A percentile compares a stretch with the other conserved stretches of the same genome.
phyloP scores from a whole-genome alignment of 305 asterid species.

The Solanum hybrid region DNA sequence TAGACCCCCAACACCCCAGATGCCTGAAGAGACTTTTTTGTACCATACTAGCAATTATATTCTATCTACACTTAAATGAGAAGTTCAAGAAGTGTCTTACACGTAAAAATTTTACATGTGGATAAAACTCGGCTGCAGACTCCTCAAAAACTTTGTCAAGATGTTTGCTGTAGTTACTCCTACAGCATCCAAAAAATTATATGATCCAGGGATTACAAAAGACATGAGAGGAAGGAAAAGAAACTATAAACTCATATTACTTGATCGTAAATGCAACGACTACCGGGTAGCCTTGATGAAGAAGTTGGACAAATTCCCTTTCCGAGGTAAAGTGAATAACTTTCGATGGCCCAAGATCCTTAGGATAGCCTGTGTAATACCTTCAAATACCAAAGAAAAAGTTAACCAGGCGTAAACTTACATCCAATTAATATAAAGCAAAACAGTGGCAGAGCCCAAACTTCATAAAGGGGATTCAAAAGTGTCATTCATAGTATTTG shows the following conservation, averaged over 20 bases:
- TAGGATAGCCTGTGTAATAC: slow-evolving; percentile 83
- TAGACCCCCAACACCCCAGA: neutral
- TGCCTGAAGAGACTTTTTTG: neutral
- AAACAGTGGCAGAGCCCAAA: neutral
- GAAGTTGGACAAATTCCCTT: slow-evolving; percentile 88
- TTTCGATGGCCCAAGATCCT: slow-evolving; percentile 87
- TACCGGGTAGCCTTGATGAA: slow-evolving; percentile 83
- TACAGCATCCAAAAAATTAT: slow-evolving; percentile 14
- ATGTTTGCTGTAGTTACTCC: slow-evolving; percentile 83
- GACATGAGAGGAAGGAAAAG: neutral
- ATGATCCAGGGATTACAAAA: neutral
- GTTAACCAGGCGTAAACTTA: neutral
- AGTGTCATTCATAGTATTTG: neutral
- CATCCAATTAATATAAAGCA: neutral
- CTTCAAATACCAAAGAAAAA: slow-evolving; percentile 21
- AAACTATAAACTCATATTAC: slow-evolving; percentile 26
- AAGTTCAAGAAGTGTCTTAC: slow-evolving; percentile 32
- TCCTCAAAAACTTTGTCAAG: slow-evolving; percentile 80
- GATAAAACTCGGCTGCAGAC: slow-evolving; percentile 84
- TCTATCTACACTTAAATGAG: neutral
- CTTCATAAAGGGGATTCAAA: neutral
- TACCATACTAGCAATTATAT: neutral
- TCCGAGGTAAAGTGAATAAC: slow-evolving; percentile 79
- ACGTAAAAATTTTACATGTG: slow-evolving; percentile 83
- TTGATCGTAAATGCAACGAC: slow-evolving; percentile 93